Evolutionary conservation across 768 basidiomycete species (phyloP), one percentile per base, ranked within the genome.

Genomic region (Panus rudis): DNA sequence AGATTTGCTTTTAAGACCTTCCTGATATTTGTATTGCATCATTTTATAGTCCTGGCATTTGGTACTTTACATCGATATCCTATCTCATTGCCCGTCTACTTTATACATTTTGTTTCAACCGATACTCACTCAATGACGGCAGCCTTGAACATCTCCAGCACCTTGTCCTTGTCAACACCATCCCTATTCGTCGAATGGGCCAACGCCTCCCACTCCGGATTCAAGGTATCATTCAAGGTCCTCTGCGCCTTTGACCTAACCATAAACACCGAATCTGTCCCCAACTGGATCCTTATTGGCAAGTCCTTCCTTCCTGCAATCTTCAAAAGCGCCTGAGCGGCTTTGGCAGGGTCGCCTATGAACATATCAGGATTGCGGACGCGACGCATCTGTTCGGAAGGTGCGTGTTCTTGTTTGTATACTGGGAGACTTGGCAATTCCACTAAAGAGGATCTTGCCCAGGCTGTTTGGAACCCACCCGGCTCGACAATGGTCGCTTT

Each of bases 381-480:
- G 24, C 30, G 19, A 14, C 46, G 24, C 22, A 43, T 42, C 7
- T 26, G 42, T 11, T 28, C 24, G 16, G 39, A 37, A 4, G 47
- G 49, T 13, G 47, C 38, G 30, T 45, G 12, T 11, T 42, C 49
- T 10, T 20, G 20, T 19, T 44, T 40, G 45, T 49, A 47, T 24
- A 20, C 11, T 2, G 45, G 41, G 2, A 25, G 50, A 8, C 34
- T 22, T 12, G 44, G 51, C 14, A 43, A 16, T 22, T 17, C 24
- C 14, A 46, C 39, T 42, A 47, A 38, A 6, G 49, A 49, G 14
- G 32, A 12, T 11, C 37, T 44, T 24, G 43, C 40, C 53, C 53
- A 57, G 8, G 31, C 42, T 14, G 55, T 57, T 28, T 46, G 48
- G 37, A 54, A 54, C 17, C 53, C 55, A 2, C 53, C 55, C 2